A percentile compares a stretch with the other conserved stretches of the same genome.
These are phyloP conservation scores for Lactarius indigo DNA, from an alignment of 768 basidiomycete genomes.

Conservation along the genomic window DNA sequence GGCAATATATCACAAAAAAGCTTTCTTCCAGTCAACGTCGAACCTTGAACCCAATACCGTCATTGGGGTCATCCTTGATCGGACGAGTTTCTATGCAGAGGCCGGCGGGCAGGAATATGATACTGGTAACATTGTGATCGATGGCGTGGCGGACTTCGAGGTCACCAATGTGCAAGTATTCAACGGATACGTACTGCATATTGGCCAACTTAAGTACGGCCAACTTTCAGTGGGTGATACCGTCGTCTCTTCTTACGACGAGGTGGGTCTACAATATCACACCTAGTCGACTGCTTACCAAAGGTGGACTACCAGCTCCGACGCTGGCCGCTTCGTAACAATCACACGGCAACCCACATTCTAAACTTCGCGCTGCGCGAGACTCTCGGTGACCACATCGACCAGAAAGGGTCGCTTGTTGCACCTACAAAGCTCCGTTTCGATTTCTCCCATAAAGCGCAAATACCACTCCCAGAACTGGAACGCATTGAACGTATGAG, in stretches of 20 bases:
- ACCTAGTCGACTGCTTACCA: not conserved
- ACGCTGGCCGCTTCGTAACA: conserved; percentile 93
- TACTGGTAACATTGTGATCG: conserved; percentile 91
- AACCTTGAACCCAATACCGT: conserved; percentile 58
- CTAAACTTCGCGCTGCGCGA: conserved; percentile 93
- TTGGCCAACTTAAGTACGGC: conserved; percentile 88
- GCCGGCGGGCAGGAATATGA: conserved; percentile 97
- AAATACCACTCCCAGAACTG: conserved; percentile 73
- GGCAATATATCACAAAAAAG: conserved; percentile 79
- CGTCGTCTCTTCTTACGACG: conserved; percentile 89
- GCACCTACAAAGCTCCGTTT: conserved; percentile 95
- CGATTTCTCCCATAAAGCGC: conserved; percentile 96
- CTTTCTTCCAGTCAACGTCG: conserved; percentile 66
- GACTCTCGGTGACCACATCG: conserved; percentile 93
- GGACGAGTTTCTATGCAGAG: conserved; percentile 96
- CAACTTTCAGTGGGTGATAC: conserved; percentile 70
- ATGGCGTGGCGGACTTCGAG: conserved; percentile 87
- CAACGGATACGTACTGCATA: conserved; percentile 94
- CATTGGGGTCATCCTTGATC: conserved; percentile 88
- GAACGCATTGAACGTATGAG: conserved; percentile 79
- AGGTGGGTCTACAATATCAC: conserved; percentile 46
- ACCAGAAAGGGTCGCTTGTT: conserved; percentile 97
- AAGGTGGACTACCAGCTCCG: conserved; percentile 53
- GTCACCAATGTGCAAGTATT: conserved; percentile 92
- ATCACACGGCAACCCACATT: conserved; percentile 98